phyloP scores from a whole-genome alignment of 257 asterid genomes.

The Craterostigma plantagineum region DNA sequence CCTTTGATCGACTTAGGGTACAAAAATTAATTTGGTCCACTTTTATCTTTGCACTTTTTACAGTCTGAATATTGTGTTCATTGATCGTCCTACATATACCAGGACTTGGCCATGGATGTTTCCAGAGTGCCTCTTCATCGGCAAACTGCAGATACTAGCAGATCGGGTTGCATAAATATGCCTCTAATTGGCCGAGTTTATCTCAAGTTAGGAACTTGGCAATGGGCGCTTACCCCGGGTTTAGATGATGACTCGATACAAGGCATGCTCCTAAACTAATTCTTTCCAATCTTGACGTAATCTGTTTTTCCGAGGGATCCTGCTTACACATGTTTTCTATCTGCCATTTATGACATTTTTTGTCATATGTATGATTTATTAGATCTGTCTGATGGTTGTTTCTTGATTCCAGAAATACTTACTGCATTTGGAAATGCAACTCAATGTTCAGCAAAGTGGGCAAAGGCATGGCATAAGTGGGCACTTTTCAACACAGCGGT shows the following conservation, averaged over 20 bases:
- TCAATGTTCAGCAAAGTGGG: constrained; percentile 77
- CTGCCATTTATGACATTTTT: constrained; percentile 3
- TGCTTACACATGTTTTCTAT: constrained; percentile 4
- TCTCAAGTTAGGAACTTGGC: constrained; percentile 83
- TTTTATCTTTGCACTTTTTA: too few species aligned
- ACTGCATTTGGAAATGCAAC: constrained; percentile 76
- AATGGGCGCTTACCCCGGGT: constrained; percentile 85
- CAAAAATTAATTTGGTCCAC: too few species aligned
- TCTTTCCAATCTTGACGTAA: neutral
- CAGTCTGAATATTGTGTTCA: too few species aligned
- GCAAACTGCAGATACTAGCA: constrained; percentile 40
- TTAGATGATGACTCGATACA: constrained; percentile 83
- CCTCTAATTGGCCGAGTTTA: constrained; percentile 83
- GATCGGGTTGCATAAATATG: constrained; percentile 38
- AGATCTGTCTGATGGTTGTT: constrained; percentile 8
- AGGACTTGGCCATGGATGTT: constrained; percentile 85
- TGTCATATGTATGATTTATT: too few species aligned
- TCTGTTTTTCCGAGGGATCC: too few species aligned
- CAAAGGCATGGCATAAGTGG: constrained; percentile 98
- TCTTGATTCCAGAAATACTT: constrained; percentile 59
- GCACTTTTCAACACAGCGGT: constrained; percentile 97
- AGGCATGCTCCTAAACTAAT: constrained; percentile 24
- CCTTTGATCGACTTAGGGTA: constrained; percentile 82
- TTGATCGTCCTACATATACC: neutral
- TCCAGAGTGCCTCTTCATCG: constrained; percentile 48